These are phyloP conservation scores for Penicillium malachiteum DNA, from an alignment of 495 filamentous ascomycete species.

Conservation along the genomic window DNA sequence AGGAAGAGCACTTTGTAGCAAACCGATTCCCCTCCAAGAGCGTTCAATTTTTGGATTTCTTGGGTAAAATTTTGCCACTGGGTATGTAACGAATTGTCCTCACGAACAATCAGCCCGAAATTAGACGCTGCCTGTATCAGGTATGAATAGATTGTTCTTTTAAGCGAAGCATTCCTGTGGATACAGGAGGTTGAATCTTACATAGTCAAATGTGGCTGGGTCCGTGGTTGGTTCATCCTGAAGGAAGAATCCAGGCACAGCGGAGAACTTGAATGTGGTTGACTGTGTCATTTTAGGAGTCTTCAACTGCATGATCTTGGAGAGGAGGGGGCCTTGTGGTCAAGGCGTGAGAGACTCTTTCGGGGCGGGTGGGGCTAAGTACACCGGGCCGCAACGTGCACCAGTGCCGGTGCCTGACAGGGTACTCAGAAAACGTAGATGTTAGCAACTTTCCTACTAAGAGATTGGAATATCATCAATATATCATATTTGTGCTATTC, in stretches of 20 bases:
- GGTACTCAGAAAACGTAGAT: too few relatives aligned
- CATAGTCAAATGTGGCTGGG: slow-evolving; percentile 66
- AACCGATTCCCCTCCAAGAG: slow-evolving; percentile 35
- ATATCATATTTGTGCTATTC: too few relatives aligned
- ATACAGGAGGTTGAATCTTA: slow-evolving; percentile 26
- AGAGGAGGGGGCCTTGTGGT: neutral
- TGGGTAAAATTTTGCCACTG: slow-evolving; percentile 66
- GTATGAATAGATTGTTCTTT: slow-evolving; percentile 1
- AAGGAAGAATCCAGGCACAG: slow-evolving; percentile 66
- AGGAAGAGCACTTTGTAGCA: slow-evolving; percentile 69
- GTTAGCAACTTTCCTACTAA: too few relatives aligned
- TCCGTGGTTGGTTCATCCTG: slow-evolving; percentile 70
- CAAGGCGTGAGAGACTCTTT: neutral
- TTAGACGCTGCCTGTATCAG: slow-evolving; percentile 45
- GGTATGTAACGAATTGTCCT: slow-evolving; percentile 48
- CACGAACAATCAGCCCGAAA: slow-evolving; percentile 62
- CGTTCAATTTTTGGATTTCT: slow-evolving; percentile 55
- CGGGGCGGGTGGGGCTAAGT: too few relatives aligned
- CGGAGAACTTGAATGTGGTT: slow-evolving; percentile 33
- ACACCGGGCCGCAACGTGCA: too few relatives aligned
- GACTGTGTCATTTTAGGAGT: neutral
- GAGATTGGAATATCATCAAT: too few relatives aligned
- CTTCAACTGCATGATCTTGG: neutral
- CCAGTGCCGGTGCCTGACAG: too few relatives aligned
- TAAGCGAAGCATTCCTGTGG: neutral